Evolutionary conservation across 2,329 filamentous ascomycete species (phyloP), one percentile per base, ranked within the genome.

Genomic region (Fusarium fracticaudum): DNA sequence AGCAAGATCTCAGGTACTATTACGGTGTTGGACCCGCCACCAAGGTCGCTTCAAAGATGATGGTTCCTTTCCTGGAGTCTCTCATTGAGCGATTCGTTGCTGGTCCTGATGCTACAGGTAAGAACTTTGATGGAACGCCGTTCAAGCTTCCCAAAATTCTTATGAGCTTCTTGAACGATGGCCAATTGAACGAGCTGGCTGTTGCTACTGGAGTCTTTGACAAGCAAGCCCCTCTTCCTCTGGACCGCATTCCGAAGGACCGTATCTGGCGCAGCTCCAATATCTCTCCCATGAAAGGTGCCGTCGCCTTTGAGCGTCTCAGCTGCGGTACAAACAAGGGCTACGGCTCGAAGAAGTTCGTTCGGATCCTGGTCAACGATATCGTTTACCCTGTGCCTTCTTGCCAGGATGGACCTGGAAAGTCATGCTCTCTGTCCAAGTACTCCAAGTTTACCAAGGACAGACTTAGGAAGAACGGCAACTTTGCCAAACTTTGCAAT

Each of bases 1-100:
- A 86, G 4, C 90, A 93, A 72, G 91, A 93, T 76, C 81, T 93
- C 44, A 87, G 90, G 37, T 93, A 93, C 80, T 92, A 89, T 81
- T 92, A 93, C 76, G 90, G 90, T 17, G 84, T 87, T 4, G 91
- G 91, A 0, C 88, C 89, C 0, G 90, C 88, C 3, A 85, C 86
- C 5, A 82, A 85, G 40, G 83, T 90, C 26, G 85, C 88, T 13
- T 83, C 85, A 41, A 87, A 86, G 64, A 87, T 91, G 83, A 90
- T 92, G 89, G 85, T 90, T 17, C 90, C 91, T 1, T 88, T 90
- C 66, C 82, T 93, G 5, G 85, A 88, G 26, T 82, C 85, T 5
- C 79, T 92, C 11, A 81, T 91, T 2, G 79, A 83, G 20, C 81
- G 90, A 5, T 84, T 93, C n/a, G 79, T 83, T 14, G 79, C 85